These are phyloP conservation scores for Cucurbita ficifolia DNA, from an alignment of 306 rosid genomes.

Conservation along the genomic window DNA sequence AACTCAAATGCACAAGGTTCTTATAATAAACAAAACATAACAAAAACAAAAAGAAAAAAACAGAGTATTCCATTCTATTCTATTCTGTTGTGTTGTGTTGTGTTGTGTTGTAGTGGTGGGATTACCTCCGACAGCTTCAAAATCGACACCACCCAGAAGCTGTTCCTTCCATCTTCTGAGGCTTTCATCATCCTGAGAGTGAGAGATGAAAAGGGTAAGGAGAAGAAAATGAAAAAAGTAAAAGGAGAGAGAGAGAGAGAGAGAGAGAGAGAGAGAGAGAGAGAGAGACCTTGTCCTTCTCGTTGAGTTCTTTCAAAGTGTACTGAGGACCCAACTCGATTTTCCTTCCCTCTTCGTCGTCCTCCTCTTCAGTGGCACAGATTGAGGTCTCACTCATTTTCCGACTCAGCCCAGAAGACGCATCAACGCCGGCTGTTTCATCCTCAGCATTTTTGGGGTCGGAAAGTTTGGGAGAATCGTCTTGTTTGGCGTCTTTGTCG, in stretches of 20 bases:
- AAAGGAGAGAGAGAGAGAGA: neutral
- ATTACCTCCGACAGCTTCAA: conserved; percentile 69
- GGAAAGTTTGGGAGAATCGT: conserved; percentile 8
- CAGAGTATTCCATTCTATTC: neutral
- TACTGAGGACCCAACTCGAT: conserved; percentile 84
- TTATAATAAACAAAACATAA: neutral
- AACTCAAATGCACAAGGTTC: neutral
- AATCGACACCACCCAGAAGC: conserved; percentile 87
- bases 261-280: neutral
- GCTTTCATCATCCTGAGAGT: conserved; percentile 74
- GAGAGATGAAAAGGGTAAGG: neutral
- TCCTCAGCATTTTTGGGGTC: conserved; percentile 15
- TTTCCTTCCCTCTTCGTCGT: conserved; percentile 49
- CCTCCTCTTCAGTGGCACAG: conserved; percentile 67
- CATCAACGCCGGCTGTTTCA: conserved; percentile 24
- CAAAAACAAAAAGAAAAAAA: neutral
- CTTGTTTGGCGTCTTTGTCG: conserved; percentile 14
- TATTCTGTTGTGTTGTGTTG: neutral
- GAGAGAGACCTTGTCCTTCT: conserved; percentile 55
- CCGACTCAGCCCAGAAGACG: conserved; percentile 11
- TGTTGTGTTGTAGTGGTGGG: conserved; percentile 6
- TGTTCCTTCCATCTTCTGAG: conserved; percentile 93
- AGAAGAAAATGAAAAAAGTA: neutral
- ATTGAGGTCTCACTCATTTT: conserved; percentile 47
- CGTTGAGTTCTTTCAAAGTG: conserved; percentile 80